Conservation (phyloP, 148 eudicot genomes). For the Vaccinium corymbosum region DNA sequence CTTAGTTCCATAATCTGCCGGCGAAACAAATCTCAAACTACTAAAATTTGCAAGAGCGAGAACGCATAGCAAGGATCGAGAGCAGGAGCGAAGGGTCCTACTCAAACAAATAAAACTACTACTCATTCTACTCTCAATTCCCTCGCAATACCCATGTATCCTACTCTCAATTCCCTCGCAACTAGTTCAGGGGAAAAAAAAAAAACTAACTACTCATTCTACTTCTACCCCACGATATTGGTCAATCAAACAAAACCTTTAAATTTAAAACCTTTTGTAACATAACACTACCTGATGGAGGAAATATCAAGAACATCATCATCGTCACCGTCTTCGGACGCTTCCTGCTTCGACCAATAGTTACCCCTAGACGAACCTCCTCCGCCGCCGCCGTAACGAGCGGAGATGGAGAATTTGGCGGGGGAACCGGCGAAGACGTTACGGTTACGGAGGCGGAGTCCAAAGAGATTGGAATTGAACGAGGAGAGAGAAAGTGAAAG, state of each 20-base stretch:
- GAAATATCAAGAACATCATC: constrained; percentile 51
- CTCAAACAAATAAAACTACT: no score
- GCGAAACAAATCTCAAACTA: background rate
- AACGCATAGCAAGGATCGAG: background rate
- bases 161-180: background rate
- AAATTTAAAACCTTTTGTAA: background rate
- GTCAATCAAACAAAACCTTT: no score
- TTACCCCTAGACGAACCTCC: constrained; percentile 18
- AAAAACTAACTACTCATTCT: background rate
- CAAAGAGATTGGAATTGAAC: constrained; percentile 29
- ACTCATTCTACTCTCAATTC: no score
- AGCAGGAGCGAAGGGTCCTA: background rate
- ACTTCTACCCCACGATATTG: background rate
- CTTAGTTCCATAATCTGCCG: background rate
- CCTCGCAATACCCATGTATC: background rate
- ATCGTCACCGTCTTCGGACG: constrained; percentile 22
- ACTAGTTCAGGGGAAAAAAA: background rate
- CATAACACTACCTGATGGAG: constrained; percentile 34
- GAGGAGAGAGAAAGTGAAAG: constrained; percentile 1
- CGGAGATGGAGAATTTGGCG: constrained; percentile 28
- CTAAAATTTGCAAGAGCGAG: background rate
- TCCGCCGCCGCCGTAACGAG: constrained; percentile 40
- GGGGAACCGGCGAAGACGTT: background rate
- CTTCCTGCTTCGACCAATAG: constrained; percentile 9
- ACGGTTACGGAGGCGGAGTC: constrained; percentile 26